Evolutionary conservation across 345 rosid genomes (phyloP).

Genomic region (Rhodamnia argentea): DNA sequence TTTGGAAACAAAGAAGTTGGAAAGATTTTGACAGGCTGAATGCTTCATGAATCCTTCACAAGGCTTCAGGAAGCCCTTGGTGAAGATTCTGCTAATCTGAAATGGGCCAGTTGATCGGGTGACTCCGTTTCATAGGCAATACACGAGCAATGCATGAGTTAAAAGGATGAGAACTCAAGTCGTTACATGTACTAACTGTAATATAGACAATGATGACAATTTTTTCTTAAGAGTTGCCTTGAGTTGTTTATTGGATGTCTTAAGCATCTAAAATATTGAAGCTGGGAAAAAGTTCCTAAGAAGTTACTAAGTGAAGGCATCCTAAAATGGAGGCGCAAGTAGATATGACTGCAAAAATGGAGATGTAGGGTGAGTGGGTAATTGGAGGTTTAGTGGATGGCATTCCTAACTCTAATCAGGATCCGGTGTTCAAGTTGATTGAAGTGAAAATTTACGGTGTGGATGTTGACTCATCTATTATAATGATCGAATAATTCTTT

Average conservation of each 20-base stretch:
- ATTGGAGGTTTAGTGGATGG: neutral
- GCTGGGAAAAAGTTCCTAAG: neutral
- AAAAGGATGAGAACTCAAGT: neutral
- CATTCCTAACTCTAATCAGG: neutral
- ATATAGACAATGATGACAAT: neutral
- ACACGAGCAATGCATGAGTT: too few relatives aligned
- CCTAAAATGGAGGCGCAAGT: neutral
- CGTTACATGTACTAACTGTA: too few relatives aligned
- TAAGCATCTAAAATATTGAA: too few relatives aligned
- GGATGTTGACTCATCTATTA: neutral
- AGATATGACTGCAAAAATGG: neutral
- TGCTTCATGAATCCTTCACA: too few relatives aligned
- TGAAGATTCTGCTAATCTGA: neutral
- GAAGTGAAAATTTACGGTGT: neutral
- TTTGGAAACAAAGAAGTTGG: neutral
- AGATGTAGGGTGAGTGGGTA: neutral
- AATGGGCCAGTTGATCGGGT: neutral
- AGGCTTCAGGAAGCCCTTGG: neutral
- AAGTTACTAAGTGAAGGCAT: neutral
- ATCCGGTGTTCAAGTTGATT: neutral
- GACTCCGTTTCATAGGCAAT: neutral
- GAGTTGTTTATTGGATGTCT: neutral
- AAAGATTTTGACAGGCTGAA: neutral
- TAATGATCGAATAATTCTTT: neutral
- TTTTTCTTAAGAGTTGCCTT: neutral